Evolutionary conservation across 2,329 filamentous ascomycete genomes (phyloP), one percentile per base, ranked within the genome.

Genomic region (Verticillium isaacii): DNA sequence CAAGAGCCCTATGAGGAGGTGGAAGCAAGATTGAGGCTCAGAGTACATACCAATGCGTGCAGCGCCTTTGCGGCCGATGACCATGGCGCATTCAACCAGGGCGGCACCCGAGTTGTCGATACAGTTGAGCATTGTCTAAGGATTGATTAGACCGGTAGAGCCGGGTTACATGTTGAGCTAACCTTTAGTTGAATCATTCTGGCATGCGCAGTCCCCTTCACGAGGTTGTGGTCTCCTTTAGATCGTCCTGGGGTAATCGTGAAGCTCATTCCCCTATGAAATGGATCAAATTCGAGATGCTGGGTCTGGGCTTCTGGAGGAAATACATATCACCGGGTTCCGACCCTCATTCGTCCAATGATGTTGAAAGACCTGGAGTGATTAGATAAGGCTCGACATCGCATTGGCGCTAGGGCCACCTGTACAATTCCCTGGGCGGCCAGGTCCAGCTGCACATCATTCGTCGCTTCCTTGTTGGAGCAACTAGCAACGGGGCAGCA

Each of bases 81-180:
- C 90, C 75, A 94, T 90, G 75, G 90, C 91, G 80, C 95, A 99
- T 82, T 99, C 95, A 79, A 98, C 95, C 68, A 99, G 84, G 71
- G 95, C 93, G 69, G 95, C 95, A 75, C 95, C 95, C 67, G 95
- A 98, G 83, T 97, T 99, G 89, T 99, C 95, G 87, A 99, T 98
- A 89, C 95, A 98, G 80, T 95, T 97, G 71, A 99, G 86, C 87
- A 99, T 92, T 75, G 93, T 91, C 95, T 97, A 69, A 6, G 0
- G 8, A 36, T 14, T 11, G 0, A 36, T 60, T 14, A 56, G 57
- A n/a, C 2, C 8, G 3, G 32, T 29, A 2, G n/a, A 14, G 1
- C 5, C 14, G 2, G 9, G 2, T 14, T 17, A 1, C 6, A n/a
- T 15, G 15, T 1, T 5, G 41, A 63, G 25, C 63, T 45, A 68